Evolutionary conservation across 805 yeast species (phyloP).

Genomic region (Pichia nanzhaoensis): DNA sequence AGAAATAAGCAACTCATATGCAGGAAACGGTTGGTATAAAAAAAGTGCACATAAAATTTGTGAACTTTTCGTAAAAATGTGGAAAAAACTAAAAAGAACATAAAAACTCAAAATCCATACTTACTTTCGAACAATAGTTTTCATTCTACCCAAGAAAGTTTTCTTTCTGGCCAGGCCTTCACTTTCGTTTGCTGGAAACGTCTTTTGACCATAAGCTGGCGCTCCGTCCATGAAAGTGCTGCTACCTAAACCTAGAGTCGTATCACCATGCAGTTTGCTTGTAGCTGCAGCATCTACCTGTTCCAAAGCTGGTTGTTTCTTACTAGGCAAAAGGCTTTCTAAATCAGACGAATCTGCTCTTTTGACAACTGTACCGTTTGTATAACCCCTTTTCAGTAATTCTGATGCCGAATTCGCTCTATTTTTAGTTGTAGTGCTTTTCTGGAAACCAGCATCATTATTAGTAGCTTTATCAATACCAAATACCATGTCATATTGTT

Average conservation of each 20-base stretch:
- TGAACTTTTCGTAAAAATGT: neutral
- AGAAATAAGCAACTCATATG: neutral
- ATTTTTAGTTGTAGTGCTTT: constrained; percentile 23
- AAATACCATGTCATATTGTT: constrained; percentile 68
- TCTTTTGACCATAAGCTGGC: constrained; percentile 57
- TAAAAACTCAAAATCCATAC: neutral
- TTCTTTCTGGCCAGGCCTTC: constrained; percentile 70
- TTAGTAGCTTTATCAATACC: constrained; percentile 52
- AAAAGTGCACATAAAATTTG: neutral
- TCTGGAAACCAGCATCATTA: constrained; percentile 40
- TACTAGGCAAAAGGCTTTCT: constrained; percentile 28
- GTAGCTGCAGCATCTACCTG: constrained; percentile 60
- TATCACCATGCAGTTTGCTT: constrained; percentile 69
- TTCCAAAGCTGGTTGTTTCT: constrained; percentile 45
- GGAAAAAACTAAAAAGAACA: neutral
- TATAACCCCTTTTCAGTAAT: constrained; percentile 15
- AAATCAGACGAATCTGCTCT: constrained; percentile 23
- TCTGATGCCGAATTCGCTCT: constrained; percentile 2
- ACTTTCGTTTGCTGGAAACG: constrained; percentile 35
- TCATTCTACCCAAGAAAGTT: constrained; percentile 77
- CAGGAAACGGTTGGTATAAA: neutral
- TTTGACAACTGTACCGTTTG: constrained; percentile 28
- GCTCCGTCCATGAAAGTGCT: constrained; percentile 94
- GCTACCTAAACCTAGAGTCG: constrained; percentile 84
- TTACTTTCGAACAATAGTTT: constrained; percentile 46